Base-by-base conservation (phyloP, 139 green algal genomes). In the Mesotaenium endlicherianum region DNA sequence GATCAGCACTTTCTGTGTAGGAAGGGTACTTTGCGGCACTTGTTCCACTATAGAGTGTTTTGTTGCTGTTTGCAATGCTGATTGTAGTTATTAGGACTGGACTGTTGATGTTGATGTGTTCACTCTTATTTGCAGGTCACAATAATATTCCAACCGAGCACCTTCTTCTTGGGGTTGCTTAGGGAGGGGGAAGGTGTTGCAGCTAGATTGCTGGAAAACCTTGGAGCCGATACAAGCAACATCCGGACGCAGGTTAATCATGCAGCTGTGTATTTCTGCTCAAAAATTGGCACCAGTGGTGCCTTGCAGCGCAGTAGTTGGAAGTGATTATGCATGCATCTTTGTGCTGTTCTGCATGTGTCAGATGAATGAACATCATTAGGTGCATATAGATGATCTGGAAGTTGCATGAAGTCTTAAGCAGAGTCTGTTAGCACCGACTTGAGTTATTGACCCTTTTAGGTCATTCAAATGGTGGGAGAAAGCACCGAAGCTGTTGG, bases 71-170 rank as follows among this genome's bases (percentile, higher is more conserved):
- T n/a, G n/a, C n/a, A n/a, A n/a, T n/a, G n/a, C n/a, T n/a, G n/a
- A n/a, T n/a, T 59, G 49, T 59, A 14, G 14, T 59, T 14, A 16
- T 30, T 14, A n/a, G n/a, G n/a, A n/a, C n/a, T n/a, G n/a, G n/a
- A n/a, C n/a, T n/a, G n/a, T n/a, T n/a, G n/a, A n/a, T n/a, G n/a
- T n/a, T n/a, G n/a, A n/a, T n/a, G n/a, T n/a, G n/a, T n/a, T n/a
- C n/a, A n/a, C n/a, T n/a, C n/a, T n/a, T n/a, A n/a, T n/a, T 39
- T 74, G 31, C 70, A 86, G 83, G 96, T 70, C 96, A 99, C 94
- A 98, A 98, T 90, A 99, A 99, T 94, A 99, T 99, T 71, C 96
- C 96, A 77, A 99, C 96, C 0, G 96, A 99, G 93, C 96, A 99
- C 93, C 96, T 99, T 50, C 91, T 99, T 86, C 90, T 8, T 99